Evolutionary conservation across 306 rosid species (phyloP), one percentile per base, ranked within the genome.

Genomic region (Trifolium dubium): DNA sequence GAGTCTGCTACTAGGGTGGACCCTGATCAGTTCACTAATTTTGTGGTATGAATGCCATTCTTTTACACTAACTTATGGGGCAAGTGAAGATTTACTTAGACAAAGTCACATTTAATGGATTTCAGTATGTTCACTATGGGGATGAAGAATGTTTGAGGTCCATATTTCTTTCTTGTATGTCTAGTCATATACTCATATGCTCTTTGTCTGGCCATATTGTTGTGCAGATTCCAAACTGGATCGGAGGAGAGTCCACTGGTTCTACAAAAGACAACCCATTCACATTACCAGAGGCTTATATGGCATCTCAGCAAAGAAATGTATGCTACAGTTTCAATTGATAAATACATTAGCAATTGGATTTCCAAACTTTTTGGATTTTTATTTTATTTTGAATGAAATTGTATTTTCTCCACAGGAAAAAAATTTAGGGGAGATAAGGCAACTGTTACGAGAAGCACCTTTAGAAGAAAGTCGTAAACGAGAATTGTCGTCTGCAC

Each of bases 221-320:
- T 83, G 75, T 46, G 82, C 90, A 95, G 99, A 90, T 95, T 78
- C 99, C 99, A 43, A 84, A 79, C 82, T 92, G 96, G 97, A 82
- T 79, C 76, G 91, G 81, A 71, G 95, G 82, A 69, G 97, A 87
- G 53, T 75, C 83, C 55, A 32, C 78, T 66, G 92, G 97, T 70
- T 86, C 92, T 80, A 88, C 98, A 1, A 77, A 85, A 71, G 90
- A 63, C 82, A 95, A 92, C 75, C 99, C 98, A 3, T 95, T 92
- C 79, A 75, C 86, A 34, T 77, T 95, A 74, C 98, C 97, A 8
- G 96, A 87, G 72, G 82, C 82, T 69, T 95, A 95, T 83, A 73
- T 81, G 87, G 82, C 84, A 55, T 88, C 97, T 49, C 92, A 86
- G 69, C 80, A 83, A 17, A 87, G 85, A 86, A 95, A 92, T 73